phyloP scores from a whole-genome alignment of 192 early-diverging fungal genomes.

The Nowakowskiella sp. region DNA sequence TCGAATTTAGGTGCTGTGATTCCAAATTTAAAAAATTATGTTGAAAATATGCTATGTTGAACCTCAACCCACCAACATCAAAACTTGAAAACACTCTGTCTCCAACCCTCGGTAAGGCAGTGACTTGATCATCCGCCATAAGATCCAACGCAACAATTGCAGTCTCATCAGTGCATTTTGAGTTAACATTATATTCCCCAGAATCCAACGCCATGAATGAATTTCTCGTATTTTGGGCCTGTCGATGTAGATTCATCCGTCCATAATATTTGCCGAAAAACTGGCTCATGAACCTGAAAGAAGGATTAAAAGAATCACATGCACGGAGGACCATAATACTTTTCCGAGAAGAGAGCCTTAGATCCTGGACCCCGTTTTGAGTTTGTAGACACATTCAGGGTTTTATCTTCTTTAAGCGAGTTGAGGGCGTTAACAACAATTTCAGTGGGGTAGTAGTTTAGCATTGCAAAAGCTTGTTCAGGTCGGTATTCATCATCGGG shows the following conservation, averaged over 20 bases:
- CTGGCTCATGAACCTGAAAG: background rate
- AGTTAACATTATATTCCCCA: too few relatives aligned
- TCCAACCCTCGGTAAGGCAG: too few relatives aligned
- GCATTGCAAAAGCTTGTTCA: constrained; percentile 18
- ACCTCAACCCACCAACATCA: too few relatives aligned
- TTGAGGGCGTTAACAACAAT: constrained; percentile 8
- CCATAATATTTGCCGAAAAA: background rate
- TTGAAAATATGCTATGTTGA: too few relatives aligned
- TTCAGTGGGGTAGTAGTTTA: constrained; percentile 15
- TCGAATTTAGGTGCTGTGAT: too few relatives aligned
- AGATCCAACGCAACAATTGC: too few relatives aligned
- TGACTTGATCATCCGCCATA: too few relatives aligned
- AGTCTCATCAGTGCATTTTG: too few relatives aligned
- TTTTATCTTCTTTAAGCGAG: constrained; percentile 3
- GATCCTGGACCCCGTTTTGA: constrained; percentile 11
- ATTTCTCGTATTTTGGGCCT: constrained; percentile 3
- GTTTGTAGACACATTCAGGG: too few relatives aligned
- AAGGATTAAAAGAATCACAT: constrained; percentile 7
- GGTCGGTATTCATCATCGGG: constrained; percentile 25
- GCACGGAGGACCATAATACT: constrained; percentile 24
- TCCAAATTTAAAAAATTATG: too few relatives aligned
- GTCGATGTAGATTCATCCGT: constrained; percentile 13
- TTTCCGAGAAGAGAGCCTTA: constrained; percentile 31
- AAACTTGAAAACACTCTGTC: too few relatives aligned
- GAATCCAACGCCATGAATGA: too few relatives aligned